Percentiles rank a stretch among this genome's conserved stretches.
These are phyloP conservation scores for Tricholoma terreum DNA, from an alignment of 768 basidiomycete genomes.

Conservation along the genomic window DNA sequence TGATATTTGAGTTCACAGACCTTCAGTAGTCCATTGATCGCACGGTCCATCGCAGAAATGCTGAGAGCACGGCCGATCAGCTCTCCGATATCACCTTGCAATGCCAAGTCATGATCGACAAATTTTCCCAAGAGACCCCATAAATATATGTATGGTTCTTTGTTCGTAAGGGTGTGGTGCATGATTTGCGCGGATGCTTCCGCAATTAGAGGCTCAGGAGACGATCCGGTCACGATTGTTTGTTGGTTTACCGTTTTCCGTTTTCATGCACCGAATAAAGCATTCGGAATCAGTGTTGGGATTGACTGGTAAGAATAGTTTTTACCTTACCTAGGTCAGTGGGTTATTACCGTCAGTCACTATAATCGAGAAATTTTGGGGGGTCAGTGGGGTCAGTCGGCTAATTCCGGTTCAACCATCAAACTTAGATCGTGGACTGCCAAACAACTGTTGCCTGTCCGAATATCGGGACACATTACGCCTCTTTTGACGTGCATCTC, in stretches of 20 bases:
- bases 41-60: constrained; percentile 17
- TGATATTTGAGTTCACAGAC: background rate
- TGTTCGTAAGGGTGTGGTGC: background rate
- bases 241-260: too few species aligned
- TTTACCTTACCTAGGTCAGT: too few species aligned
- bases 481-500: too few species aligned
- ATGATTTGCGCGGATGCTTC: background rate
- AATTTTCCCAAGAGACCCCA: background rate
- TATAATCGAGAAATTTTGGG: too few species aligned
- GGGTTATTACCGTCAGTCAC: too few species aligned
- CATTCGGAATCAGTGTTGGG: too few species aligned
- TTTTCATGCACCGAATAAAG: background rate
- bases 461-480: too few species aligned
- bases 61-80: constrained; percentile 17
- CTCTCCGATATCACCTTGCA: constrained; percentile 17
- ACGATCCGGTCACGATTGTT: background rate
- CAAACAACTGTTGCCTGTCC: too few species aligned
- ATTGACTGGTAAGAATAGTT: too few species aligned
- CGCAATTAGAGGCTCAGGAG: constrained; percentile 5
- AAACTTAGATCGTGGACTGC: too few species aligned
- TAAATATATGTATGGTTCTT: background rate
- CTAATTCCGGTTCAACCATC: too few species aligned
- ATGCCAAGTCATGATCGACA: constrained; percentile 14
- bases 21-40: constrained; percentile 7
- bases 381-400: too few species aligned